Percentiles rank a stretch among this genome's conserved stretches.
phyloP scores from a whole-genome alignment of 164 flowering plant genomes.

The Nymphaea colorata region DNA sequence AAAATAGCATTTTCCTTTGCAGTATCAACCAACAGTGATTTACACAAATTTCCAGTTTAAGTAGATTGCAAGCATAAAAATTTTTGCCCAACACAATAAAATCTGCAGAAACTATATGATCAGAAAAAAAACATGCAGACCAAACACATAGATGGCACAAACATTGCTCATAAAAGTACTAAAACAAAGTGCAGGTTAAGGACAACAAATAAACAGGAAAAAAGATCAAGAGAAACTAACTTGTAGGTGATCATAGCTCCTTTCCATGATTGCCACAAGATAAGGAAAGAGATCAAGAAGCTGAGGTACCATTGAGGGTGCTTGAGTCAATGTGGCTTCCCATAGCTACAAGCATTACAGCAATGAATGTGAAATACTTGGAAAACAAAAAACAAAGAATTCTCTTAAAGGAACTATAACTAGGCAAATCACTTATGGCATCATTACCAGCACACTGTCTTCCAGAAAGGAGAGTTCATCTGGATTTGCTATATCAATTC shows the following conservation, averaged over 20 bases:
- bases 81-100: too few species aligned
- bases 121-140: too few species aligned
- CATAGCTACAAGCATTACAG: slow-evolving; percentile 55
- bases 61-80: too few species aligned
- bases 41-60: too few species aligned
- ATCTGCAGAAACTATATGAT: too few species aligned
- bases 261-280: slow-evolving; percentile 64
- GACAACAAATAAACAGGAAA: too few species aligned
- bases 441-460: slow-evolving; percentile 69
- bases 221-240: slow-evolving; percentile 20
- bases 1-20: too few species aligned
- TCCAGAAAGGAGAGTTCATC: slow-evolving; percentile 87
- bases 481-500: slow-evolving; percentile 68
- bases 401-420: too few species aligned
- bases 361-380: not conserved
- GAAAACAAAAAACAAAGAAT: not conserved
- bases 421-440: not conserved
- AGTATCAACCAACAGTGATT: not conserved
- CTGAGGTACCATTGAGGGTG: slow-evolving; percentile 77
- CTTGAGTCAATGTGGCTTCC: slow-evolving; percentile 81
- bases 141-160: too few species aligned
- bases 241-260: slow-evolving; percentile 86
- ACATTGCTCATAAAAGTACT: too few species aligned
- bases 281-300: slow-evolving; percentile 55
- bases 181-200: too few species aligned